Percentiles rank a stretch among this genome's conserved stretches.
These are phyloP conservation scores for Cordyceps tenuipes DNA, from an alignment of 2,329 filamentous ascomycete species.

Conservation along the genomic window DNA sequence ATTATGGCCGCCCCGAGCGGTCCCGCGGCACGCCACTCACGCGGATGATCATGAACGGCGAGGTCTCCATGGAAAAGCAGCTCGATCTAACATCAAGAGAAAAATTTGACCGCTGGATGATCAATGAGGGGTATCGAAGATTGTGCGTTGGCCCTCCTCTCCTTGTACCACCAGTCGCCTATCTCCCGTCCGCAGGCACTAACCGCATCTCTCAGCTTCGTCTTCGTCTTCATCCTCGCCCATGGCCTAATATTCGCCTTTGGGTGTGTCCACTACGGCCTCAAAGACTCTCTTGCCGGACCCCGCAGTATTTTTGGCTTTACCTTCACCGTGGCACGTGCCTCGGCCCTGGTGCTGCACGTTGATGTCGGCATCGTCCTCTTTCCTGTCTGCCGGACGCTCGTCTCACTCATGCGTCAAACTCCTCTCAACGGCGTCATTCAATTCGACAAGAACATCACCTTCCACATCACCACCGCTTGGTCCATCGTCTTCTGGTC, in stretches of 20 bases:
- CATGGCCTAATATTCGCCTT: constrained; percentile 74
- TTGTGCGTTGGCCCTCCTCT: constrained; percentile 45
- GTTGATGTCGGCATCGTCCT: constrained; percentile 74
- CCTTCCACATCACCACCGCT: constrained; percentile 75
- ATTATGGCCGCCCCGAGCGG: constrained; percentile 48
- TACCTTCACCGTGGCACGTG: constrained; percentile 68
- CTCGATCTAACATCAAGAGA: constrained; percentile 60
- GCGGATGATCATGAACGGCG: constrained; percentile 73
- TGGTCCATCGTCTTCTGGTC: constrained; percentile 88
- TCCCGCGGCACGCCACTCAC: constrained; percentile 77
- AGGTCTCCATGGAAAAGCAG: constrained; percentile 68
- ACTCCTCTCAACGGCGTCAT: constrained; percentile 80
- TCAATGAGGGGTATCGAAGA: constrained; percentile 77
- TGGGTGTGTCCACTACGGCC: constrained; percentile 68
- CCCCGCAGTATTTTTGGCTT: constrained; percentile 63
- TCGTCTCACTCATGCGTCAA: constrained; percentile 72
- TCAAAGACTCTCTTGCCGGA: constrained; percentile 64
- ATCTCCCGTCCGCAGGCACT: constrained; percentile 1
- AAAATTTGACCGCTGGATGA: constrained; percentile 79
- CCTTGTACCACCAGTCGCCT: neutral
- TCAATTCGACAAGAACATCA: constrained; percentile 84
- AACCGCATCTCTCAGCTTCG: constrained; percentile 46
- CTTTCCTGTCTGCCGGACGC: constrained; percentile 74
- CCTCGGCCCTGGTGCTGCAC: constrained; percentile 69
- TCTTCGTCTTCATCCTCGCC: constrained; percentile 63